Evolutionary conservation across 768 basidiomycete species (phyloP).

Genomic region (Sporobolomyces phaffii): DNA sequence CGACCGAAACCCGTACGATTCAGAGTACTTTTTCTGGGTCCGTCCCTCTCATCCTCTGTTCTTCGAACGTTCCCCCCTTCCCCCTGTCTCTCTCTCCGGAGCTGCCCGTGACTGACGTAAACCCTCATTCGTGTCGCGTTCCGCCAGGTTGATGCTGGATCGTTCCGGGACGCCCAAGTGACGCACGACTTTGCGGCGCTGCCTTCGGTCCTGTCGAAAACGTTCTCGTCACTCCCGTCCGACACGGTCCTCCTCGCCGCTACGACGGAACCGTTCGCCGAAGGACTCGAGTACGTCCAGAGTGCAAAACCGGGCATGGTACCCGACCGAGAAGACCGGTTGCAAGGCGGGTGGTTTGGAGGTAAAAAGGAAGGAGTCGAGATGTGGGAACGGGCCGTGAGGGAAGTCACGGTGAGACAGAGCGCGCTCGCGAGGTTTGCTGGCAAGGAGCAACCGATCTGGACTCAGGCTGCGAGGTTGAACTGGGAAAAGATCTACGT

Average conservation of each 20-base stretch:
- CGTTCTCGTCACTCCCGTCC: constrained; percentile 26
- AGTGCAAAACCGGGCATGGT: neutral
- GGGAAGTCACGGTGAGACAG: constrained; percentile 33
- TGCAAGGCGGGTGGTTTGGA: constrained; percentile 42
- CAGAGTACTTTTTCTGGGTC: constrained; percentile 41
- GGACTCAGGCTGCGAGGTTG: constrained; percentile 37
- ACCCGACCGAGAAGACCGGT: constrained; percentile 35
- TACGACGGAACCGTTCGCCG: constrained; percentile 24
- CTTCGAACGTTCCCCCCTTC: neutral
- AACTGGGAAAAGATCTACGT: constrained; percentile 39
- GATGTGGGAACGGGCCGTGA: constrained; percentile 37
- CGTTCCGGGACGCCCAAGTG: constrained; percentile 29
- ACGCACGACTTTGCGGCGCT: constrained; percentile 30
- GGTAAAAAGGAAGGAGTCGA: constrained; percentile 32
- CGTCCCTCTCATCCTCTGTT: no score
- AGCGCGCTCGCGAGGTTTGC: constrained; percentile 36
- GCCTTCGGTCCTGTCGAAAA: constrained; percentile 18
- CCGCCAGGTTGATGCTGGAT: constrained; percentile 37
- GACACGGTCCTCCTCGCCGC: constrained; percentile 39
- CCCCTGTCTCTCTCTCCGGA: neutral
- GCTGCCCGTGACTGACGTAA: neutral
- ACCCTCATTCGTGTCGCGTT: neutral
- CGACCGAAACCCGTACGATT: constrained; percentile 30
- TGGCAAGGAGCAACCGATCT: constrained; percentile 40
- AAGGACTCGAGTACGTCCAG: constrained; percentile 21